Evolutionary conservation across 495 filamentous ascomycete genomes (phyloP).

Genomic region (Penicillium parvum): DNA sequence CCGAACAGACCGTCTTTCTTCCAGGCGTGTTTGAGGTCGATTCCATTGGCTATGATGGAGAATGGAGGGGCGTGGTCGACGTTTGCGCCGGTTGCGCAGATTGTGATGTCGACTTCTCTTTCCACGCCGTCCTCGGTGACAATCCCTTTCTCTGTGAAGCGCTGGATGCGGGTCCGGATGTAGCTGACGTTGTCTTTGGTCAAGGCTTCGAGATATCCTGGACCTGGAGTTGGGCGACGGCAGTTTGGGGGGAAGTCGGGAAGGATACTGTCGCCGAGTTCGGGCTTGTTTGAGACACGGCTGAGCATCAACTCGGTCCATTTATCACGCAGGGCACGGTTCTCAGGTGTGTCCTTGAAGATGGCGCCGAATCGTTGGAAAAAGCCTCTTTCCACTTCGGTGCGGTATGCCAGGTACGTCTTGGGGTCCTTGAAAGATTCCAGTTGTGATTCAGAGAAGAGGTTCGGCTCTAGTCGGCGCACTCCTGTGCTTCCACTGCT

Average conservation of each 20-base stretch:
- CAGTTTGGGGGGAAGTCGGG: constrained; percentile 66
- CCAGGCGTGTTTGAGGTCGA: constrained; percentile 49
- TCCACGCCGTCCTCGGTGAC: constrained; percentile 48
- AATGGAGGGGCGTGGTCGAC: constrained; percentile 56
- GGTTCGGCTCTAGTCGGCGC: constrained; percentile 42
- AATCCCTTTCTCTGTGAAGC: constrained; percentile 54
- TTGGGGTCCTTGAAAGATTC: constrained; percentile 46
- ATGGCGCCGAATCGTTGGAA: constrained; percentile 53
- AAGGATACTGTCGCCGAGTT: constrained; percentile 50
- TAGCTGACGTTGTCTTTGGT: constrained; percentile 58
- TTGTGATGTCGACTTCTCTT: constrained; percentile 52
- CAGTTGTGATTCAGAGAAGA: constrained; percentile 46
- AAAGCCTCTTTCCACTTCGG: constrained; percentile 50
- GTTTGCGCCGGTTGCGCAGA: constrained; percentile 69
- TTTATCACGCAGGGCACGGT: constrained; percentile 40
- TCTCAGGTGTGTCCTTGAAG: constrained; percentile 52
- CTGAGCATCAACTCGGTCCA: constrained; percentile 51
- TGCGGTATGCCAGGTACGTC: constrained; percentile 47
- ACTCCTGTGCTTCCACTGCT: constrained; percentile 31
- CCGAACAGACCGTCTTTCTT: constrained; percentile 50
- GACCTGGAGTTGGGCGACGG: constrained; percentile 65
- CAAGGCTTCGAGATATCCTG: constrained; percentile 68
- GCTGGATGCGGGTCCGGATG: constrained; percentile 51
- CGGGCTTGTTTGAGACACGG: constrained; percentile 49
- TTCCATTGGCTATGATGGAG: constrained; percentile 47